Percentiles rank a stretch among this genome's conserved stretches.
Evolutionary conservation across 2,329 filamentous ascomycete species (phyloP).

Genomic region (Didymella glomerata): DNA sequence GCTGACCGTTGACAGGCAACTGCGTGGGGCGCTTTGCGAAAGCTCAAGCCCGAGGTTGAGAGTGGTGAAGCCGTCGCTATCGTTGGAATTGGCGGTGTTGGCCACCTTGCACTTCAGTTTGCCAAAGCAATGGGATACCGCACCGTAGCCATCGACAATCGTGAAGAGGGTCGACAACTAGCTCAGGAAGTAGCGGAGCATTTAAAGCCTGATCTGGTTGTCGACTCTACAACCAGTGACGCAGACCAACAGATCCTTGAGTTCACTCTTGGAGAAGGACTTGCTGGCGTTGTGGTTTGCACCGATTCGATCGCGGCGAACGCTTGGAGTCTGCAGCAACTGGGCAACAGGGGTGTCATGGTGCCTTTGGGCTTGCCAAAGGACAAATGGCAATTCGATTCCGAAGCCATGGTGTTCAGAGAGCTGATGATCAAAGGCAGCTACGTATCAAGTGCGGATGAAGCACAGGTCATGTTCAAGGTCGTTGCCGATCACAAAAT

Average conservation of each 20-base stretch:
- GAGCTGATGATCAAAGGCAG: conserved; percentile 38
- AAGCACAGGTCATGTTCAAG: conserved; percentile 38
- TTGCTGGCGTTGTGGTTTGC: conserved; percentile 39
- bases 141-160: conserved; percentile 38
- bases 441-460: conserved; percentile 36
- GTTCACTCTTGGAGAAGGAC: conserved; percentile 33
- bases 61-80: conserved; percentile 80
- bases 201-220: conserved; percentile 31
- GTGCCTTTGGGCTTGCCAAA: conserved; percentile 38
- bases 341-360: conserved; percentile 35
- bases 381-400: conserved; percentile 39
- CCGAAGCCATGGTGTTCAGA: conserved; percentile 35
- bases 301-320: conserved; percentile 37
- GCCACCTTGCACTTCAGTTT: conserved; percentile 82
- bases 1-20: conserved; percentile 29
- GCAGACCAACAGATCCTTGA: conserved; percentile 28
- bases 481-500: conserved; percentile 33
- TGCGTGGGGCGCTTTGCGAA: conserved; percentile 37
- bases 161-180: conserved; percentile 32
- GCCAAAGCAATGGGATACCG: conserved; percentile 38
- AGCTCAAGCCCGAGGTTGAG: conserved; percentile 44
- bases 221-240: conserved; percentile 26
- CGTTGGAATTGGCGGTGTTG: conserved; percentile 82
- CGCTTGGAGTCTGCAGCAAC: conserved; percentile 35
- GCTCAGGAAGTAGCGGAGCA: conserved; percentile 28